Evolutionary conservation across 345 rosid genomes (phyloP).

Genomic region (Gossypium turneri): DNA sequence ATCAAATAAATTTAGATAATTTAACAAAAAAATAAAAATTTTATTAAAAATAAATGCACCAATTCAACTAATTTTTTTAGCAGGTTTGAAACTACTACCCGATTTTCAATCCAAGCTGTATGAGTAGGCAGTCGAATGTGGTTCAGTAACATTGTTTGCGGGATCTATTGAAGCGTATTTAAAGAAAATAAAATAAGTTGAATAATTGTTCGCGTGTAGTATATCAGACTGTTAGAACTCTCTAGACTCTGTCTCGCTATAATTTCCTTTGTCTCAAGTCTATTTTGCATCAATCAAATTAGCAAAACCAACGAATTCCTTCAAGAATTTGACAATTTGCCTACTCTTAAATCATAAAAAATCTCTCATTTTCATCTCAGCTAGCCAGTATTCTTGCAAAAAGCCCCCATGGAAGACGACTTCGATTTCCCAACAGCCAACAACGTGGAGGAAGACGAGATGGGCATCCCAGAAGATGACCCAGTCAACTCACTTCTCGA

Average conservation of each 20-base stretch:
- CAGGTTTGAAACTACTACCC: too few relatives aligned
- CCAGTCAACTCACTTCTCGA: constrained; percentile 1
- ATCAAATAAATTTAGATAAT: too few relatives aligned
- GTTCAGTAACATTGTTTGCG: too few relatives aligned
- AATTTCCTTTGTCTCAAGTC: not conserved
- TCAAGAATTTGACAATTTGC: not conserved
- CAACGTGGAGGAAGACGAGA: constrained; percentile 16
- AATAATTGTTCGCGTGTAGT: too few relatives aligned
- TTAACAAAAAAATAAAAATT: too few relatives aligned
- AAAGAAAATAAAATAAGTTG: too few relatives aligned
- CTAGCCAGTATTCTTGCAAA: not conserved
- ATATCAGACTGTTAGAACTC: not conserved
- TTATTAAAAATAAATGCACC: too few relatives aligned
- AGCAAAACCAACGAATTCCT: not conserved
- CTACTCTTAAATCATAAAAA: not conserved
- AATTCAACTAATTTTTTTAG: too few relatives aligned
- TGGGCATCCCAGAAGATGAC: constrained; percentile 21
- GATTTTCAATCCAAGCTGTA: too few relatives aligned
- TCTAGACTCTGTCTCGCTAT: not conserved
- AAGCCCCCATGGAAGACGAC: constrained; percentile 32
- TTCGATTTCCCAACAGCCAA: constrained; percentile 34
- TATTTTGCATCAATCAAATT: not conserved
- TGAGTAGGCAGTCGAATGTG: too few relatives aligned
- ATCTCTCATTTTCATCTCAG: not conserved
- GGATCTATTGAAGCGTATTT: too few relatives aligned